Base-by-base conservation (phyloP, 1,284 basidiomycete species). In the Tilletia setariae region DNA sequence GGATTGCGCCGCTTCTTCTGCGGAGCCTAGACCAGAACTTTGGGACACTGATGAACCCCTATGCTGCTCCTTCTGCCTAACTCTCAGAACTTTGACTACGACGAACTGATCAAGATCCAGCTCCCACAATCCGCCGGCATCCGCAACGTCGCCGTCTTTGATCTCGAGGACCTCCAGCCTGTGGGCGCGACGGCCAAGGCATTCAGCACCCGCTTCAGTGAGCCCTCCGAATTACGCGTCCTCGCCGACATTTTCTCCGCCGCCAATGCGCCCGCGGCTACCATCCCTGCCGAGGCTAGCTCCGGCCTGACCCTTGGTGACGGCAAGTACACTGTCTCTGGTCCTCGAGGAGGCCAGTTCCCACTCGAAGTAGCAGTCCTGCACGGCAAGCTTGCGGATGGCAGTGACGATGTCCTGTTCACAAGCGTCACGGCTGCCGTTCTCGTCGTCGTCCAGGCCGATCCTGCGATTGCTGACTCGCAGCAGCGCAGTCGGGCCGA, bases 1-100 rank as follows among this genome's bases (percentile, higher is more conserved):
- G 51, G 7, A 53, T 23, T 6, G 51, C 28, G 46, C 46, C 46
- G 46, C 11, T 44, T 19, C 43, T 44, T 44, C 11, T 44, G 9
- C 43, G 9, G 43, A 44, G 43, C 43, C 19, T 44, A 19, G 9
- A 9, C 43, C 43, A n/a, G n/a, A n/a, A n/a, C n/a, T n/a, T n/a
- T n/a, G n/a, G n/a, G n/a, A n/a, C n/a, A n/a, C n/a, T n/a, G n/a
- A n/a, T n/a, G n/a, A n/a, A n/a, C n/a, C n/a, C n/a, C n/a, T n/a
- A n/a, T n/a, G n/a, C n/a, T n/a, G n/a, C 47, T 8, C 1, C n/a
- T 49, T 49, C 47, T 23, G 9, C 47, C n/a, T 23, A 49, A 49
- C 44, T 46, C n/a, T 13, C 47, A 49, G 47, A 59, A 59, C 53
- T 59, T 28, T 4, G 53, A 59, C 53, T 59, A 59, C 53, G 53